Evolutionary conservation across 257 asterid genomes (phyloP), one percentile per base, ranked within the genome.

Genomic region (Paulownia fortunei): DNA sequence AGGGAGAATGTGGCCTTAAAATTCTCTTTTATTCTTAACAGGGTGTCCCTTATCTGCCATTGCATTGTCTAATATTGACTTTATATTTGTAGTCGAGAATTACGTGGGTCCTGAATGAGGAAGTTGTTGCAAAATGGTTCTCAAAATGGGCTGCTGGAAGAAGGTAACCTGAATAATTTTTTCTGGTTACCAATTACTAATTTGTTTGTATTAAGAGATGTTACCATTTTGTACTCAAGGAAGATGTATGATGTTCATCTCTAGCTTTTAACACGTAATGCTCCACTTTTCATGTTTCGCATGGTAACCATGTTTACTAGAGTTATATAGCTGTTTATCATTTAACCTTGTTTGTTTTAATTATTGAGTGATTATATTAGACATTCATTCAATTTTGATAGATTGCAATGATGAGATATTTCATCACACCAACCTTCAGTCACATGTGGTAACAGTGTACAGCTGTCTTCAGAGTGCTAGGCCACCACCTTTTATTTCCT

Each of bases 81-180:
- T 54, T 46, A 26, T 32, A 0, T 73, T 39, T 8, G 32, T 27
- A 49, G 67, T 64, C 70, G 77, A 59, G 79, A 69, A 63, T 55
- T 37, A 32, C 46, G 23, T 77, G 23, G 51, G 11, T 54, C 66
- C 60, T 39, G 41, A 62, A 72, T 11, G 76, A 67, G 26, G 70
- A 77, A 77, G 80, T 66, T 62, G 64, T 49, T 51, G 81, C 64
- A 12, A 30, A 51, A 39, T 62, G 49, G 79, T 68, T 81, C 32
- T 59, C 24, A 46, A 74, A 80, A 54, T 51, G 1, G 64, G 81
- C 63, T 64, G 76, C 62, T 19, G 68, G 78, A 46, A 64, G 85
- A 69, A 85, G 92, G 85, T 78, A 74, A 77, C 76, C 39, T 41
- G 81, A 79, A 42, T 42, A 30, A 23, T 63, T 66, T 81, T 64